A percentile compares a stretch with the other conserved stretches of the same genome.
phyloP scores from a whole-genome alignment of 345 rosid genomes.

The Theobroma cacao region DNA sequence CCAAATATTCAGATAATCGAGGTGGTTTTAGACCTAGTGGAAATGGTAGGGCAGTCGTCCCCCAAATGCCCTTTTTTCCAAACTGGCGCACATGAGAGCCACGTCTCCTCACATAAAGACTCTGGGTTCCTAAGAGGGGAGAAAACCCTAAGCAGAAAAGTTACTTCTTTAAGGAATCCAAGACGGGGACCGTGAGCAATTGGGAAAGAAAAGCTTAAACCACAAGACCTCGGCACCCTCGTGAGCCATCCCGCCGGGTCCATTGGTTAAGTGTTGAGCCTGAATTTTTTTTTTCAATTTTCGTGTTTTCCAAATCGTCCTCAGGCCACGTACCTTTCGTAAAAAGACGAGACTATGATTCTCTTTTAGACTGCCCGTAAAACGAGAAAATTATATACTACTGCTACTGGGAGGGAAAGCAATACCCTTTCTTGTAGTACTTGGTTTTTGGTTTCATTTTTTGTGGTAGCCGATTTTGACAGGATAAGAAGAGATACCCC shows the following conservation, averaged over 20 bases:
- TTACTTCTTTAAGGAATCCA: not conserved
- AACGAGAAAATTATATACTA: not conserved
- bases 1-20: not conserved
- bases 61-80: too few relatives aligned
- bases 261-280: not conserved
- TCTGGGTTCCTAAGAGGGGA: not conserved
- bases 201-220: not conserved
- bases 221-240: not conserved
- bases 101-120: too few relatives aligned
- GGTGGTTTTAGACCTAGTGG: too few relatives aligned
- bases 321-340: constrained; percentile 18
- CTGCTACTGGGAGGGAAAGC: not conserved
- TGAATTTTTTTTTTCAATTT: too few relatives aligned
- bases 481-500: not conserved
- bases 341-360: constrained; percentile 20
- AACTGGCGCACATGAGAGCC: too few relatives aligned
- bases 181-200: not conserved
- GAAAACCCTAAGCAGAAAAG: not conserved
- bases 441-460: not conserved
- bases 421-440: not conserved
- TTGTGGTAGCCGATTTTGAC: not conserved
- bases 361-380: not conserved
- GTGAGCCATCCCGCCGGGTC: not conserved
- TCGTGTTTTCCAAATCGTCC: not conserved
- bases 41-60: too few relatives aligned